A percentile compares a stretch with the other conserved stretches of the same genome.
Conservation (phyloP, 164 flowering plant species). For the Piper betle region DNA sequence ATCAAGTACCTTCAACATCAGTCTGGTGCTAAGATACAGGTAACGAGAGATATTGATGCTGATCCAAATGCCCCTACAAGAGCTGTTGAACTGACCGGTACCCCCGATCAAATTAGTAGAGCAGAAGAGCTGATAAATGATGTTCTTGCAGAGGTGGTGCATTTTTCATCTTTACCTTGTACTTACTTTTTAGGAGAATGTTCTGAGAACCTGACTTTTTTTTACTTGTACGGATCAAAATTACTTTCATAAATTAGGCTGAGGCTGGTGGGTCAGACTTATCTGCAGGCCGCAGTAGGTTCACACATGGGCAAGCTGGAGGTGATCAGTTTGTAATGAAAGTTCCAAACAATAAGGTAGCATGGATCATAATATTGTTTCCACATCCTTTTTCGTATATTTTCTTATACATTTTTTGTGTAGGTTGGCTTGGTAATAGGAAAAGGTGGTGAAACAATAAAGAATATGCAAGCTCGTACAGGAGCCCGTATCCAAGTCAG, state of each 20-base stretch:
- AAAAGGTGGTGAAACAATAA: slow-evolving; percentile 92
- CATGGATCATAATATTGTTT: background rate
- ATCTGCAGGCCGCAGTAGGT: slow-evolving; percentile 28
- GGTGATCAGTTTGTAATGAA: slow-evolving; percentile 48
- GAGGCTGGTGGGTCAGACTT: slow-evolving; percentile 67
- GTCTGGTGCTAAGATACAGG: slow-evolving; percentile 98
- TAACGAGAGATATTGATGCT: slow-evolving; percentile 87
- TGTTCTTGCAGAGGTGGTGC: slow-evolving; percentile 70
- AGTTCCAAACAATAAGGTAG: slow-evolving; percentile 73
- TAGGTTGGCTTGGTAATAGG: slow-evolving; percentile 96
- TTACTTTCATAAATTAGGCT: slow-evolving; percentile 26
- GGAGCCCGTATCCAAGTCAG: slow-evolving; percentile 94
- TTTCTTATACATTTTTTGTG: background rate
- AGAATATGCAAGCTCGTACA: slow-evolving; percentile 70
- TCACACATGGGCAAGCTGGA: slow-evolving; percentile 30
- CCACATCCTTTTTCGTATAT: background rate
- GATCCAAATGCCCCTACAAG: slow-evolving; percentile 62
- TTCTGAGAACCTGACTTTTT: background rate
- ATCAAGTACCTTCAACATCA: slow-evolving; percentile 85
- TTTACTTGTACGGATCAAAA: too few relatives aligned
- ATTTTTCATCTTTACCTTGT: background rate
- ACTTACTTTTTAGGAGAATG: background rate
- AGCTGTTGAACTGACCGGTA: slow-evolving; percentile 81
- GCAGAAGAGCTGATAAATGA: slow-evolving; percentile 86
- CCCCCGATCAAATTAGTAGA: slow-evolving; percentile 66